Evolutionary conservation across 805 yeast genomes (phyloP).

Genomic region (Pichia exigua): DNA sequence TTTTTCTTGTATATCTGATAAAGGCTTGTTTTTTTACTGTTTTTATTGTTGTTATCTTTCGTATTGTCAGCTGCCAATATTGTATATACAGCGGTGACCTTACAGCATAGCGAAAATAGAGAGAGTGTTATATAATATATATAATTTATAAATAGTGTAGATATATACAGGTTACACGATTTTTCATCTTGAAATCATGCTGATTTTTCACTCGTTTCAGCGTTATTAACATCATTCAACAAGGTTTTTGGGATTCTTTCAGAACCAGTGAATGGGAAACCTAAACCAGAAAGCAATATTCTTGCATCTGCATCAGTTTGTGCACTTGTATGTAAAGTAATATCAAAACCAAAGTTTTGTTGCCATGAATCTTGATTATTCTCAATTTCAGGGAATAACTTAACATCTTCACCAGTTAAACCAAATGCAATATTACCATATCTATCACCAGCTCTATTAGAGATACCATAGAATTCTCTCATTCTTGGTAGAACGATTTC

Average conservation of each 20-base stretch:
- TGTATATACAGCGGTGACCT: background rate
- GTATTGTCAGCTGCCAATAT: too few species aligned
- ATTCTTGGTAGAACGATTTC: slow-evolving; percentile 92
- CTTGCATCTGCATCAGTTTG: slow-evolving; percentile 88
- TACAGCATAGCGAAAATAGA: too few species aligned
- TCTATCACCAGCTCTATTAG: slow-evolving; percentile 70
- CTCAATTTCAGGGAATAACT: slow-evolving; percentile 89
- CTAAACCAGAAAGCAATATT: slow-evolving; percentile 70
- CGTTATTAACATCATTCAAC: slow-evolving; percentile 11
- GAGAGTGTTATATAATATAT: background rate
- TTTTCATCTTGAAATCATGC: background rate
- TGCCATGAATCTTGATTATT: slow-evolving; percentile 87
- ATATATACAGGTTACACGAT: background rate
- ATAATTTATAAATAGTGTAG: background rate
- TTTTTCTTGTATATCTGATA: too few species aligned
- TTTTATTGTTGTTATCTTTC: too few species aligned
- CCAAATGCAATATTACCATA: slow-evolving; percentile 86
- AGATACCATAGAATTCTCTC: slow-evolving; percentile 77
- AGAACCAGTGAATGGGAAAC: slow-evolving; percentile 64
- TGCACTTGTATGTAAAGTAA: slow-evolving; percentile 81
- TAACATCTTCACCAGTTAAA: slow-evolving; percentile 64
- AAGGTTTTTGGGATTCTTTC: slow-evolving; percentile 34
- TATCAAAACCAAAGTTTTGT: slow-evolving; percentile 73
- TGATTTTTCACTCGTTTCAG: background rate
- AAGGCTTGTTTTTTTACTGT: too few species aligned